These are phyloP conservation scores for Deakozyma indianensis DNA, from an alignment of 805 yeast genomes.

Conservation along the genomic window DNA sequence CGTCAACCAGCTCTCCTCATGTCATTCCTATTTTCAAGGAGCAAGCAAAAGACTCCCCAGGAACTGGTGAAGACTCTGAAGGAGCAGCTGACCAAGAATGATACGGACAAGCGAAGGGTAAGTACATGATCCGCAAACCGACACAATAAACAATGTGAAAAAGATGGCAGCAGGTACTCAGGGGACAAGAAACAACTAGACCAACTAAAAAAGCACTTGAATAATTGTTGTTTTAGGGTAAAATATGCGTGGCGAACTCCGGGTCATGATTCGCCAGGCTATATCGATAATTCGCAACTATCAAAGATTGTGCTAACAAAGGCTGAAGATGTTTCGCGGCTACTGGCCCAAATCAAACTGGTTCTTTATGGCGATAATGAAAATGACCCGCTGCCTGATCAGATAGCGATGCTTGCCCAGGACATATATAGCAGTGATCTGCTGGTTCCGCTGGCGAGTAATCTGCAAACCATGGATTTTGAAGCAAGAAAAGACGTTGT, in stretches of 20 bases:
- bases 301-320: constrained; percentile 27
- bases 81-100: constrained; percentile 58
- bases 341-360: constrained; percentile 47
- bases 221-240: too few species aligned
- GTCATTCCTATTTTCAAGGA: constrained; percentile 82
- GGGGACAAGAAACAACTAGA: constrained; percentile 11
- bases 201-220: too few species aligned
- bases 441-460: constrained; percentile 42
- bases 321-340: constrained; percentile 61
- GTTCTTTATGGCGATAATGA: constrained; percentile 48
- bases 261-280: too few species aligned
- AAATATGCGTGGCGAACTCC: too few species aligned
- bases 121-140: constrained; percentile 4
- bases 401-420: constrained; percentile 58
- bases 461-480: constrained; percentile 61
- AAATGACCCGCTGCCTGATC: constrained; percentile 45
- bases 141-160: constrained; percentile 1
- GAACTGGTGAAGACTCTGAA: constrained; percentile 65
- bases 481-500: constrained; percentile 81
- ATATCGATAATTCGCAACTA: too few species aligned
- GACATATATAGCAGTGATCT: constrained; percentile 66
- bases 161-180: constrained; percentile 22
- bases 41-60: constrained; percentile 72
- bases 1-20: constrained; percentile 22
- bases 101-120: constrained; percentile 13